phyloP scores from a whole-genome alignment of 2,329 filamentous ascomycete genomes.

The Macrophomina phaseolina region DNA sequence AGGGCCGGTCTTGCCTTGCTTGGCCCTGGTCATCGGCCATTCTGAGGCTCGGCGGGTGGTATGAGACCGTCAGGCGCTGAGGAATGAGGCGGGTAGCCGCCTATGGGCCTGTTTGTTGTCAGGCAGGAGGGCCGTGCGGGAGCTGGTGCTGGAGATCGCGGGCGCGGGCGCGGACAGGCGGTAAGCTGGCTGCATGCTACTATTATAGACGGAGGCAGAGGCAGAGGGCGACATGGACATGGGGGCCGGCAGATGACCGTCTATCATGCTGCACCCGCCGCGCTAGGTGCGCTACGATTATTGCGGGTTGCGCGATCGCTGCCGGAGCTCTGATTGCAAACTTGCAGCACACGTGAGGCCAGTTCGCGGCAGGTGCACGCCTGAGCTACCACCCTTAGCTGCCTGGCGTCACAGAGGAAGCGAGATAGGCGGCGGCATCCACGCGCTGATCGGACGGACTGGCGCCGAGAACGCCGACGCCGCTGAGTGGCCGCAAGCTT shows the following conservation, averaged over 20 bases:
- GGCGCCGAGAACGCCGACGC: constrained; percentile 24
- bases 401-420: background rate
- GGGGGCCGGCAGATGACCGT: constrained; percentile 27
- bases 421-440: background rate
- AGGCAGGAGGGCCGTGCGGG: constrained; percentile 16
- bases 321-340: constrained; percentile 11
- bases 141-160: constrained; percentile 21
- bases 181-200: constrained; percentile 18
- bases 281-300: constrained; percentile 20
- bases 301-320: constrained; percentile 22
- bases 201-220: constrained; percentile 21
- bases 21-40: constrained; percentile 16
- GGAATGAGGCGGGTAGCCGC: constrained; percentile 18
- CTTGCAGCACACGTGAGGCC: constrained; percentile 22
- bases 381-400: background rate
- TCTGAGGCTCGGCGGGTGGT: constrained; percentile 13
- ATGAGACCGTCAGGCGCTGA: constrained; percentile 18
- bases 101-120: constrained; percentile 21
- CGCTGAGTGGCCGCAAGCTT: constrained; percentile 27
- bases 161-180: constrained; percentile 20
- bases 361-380: constrained; percentile 3
- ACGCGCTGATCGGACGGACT: constrained; percentile 16
- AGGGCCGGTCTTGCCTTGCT: constrained; percentile 1
- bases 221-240: constrained; percentile 10
- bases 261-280: constrained; percentile 21